A percentile compares a stretch with the other conserved stretches of the same genome.
These are phyloP conservation scores for Phaeosphaeriaceae sp. DNA, from an alignment of 2,329 filamentous ascomycete genomes.

Conservation along the genomic window DNA sequence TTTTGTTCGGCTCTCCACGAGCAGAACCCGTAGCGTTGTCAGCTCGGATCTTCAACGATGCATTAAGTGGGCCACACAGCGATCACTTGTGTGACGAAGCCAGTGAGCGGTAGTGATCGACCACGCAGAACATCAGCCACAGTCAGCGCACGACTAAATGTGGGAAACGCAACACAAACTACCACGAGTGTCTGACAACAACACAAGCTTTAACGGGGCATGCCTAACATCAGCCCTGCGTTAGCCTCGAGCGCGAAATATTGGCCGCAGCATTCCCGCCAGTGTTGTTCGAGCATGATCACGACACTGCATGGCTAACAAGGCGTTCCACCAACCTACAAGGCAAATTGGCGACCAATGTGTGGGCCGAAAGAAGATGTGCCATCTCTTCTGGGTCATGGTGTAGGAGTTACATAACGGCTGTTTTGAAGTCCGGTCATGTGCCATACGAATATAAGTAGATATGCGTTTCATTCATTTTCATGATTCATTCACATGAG, in stretches of 20 bases:
- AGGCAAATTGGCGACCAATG: not conserved
- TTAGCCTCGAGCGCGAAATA: not conserved
- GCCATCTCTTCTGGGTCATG: not conserved
- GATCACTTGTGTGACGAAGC: conserved; percentile 1
- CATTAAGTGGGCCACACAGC: conserved; percentile 5
- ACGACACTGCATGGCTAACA: not conserved
- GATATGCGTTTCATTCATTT: not conserved
- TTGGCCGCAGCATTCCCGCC: not conserved
- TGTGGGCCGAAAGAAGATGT: not conserved
- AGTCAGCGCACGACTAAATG: not conserved
- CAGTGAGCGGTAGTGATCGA: conserved; percentile 1
- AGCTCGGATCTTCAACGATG: conserved; percentile 1
- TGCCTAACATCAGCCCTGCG: not conserved
- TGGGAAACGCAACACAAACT: not conserved
- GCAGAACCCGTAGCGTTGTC: not conserved
- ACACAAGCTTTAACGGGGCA: conserved; percentile 2
- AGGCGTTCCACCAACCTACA: not conserved
- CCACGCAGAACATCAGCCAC: conserved; percentile 1
- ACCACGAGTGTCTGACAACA: not conserved
- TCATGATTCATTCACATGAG: not conserved
- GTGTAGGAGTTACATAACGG: not conserved
- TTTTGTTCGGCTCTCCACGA: conserved; percentile 1
- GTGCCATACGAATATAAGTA: not conserved
- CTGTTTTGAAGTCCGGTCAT: not conserved
- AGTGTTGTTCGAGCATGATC: not conserved